A percentile compares a stretch with the other conserved stretches of the same genome.
phyloP scores from a whole-genome alignment of 2,329 filamentous ascomycete genomes.

The Leptographium flavum region DNA sequence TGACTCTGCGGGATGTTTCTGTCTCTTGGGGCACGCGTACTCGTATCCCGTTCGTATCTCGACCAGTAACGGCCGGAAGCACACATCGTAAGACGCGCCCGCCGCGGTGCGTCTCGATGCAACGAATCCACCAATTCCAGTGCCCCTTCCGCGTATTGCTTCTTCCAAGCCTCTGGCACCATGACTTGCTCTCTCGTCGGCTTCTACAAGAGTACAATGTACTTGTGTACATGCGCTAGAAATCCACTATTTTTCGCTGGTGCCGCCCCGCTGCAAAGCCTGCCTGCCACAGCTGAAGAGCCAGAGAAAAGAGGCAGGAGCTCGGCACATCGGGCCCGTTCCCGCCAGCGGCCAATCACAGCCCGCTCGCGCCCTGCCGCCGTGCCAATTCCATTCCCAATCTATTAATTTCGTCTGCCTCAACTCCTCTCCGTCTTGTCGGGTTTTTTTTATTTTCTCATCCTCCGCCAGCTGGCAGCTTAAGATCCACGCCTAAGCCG shows the following conservation, averaged over 20 bases:
- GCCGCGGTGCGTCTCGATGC: too few species aligned
- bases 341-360: not conserved
- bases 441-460: not conserved
- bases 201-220: too few species aligned
- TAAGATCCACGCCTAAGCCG: not conserved
- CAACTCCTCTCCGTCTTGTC: not conserved
- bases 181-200: too few species aligned
- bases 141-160: too few species aligned
- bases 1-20: too few species aligned
- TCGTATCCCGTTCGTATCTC: too few species aligned
- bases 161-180: too few species aligned
- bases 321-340: not conserved
- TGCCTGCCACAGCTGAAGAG: constrained; percentile 1
- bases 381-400: not conserved
- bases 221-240: not conserved
- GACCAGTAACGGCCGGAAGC: too few species aligned
- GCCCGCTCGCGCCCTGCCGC: not conserved
- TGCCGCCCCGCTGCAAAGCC: constrained; percentile 1
- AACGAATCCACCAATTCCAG: too few species aligned
- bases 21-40: too few species aligned
- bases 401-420: not conserved
- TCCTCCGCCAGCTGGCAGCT: not conserved
- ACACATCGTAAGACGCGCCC: too few species aligned
- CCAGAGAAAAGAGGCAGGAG: not conserved
- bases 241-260: too few species aligned